Base-by-base conservation (phyloP, 2,329 filamentous ascomycete species). In the Zalaria sp. region DNA sequence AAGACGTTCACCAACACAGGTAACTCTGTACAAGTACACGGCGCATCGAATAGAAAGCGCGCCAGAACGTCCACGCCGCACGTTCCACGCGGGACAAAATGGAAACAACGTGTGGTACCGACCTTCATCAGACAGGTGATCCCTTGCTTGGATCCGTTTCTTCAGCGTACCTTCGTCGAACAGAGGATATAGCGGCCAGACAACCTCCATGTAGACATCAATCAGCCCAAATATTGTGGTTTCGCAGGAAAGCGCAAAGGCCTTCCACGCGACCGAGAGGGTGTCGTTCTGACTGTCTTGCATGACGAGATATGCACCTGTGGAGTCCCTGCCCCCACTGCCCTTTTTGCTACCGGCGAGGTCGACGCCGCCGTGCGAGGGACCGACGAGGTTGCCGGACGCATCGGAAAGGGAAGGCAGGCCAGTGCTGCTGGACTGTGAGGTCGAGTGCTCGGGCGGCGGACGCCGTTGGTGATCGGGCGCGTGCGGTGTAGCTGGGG, bases 141-240 rank as follows among this genome's bases (percentile, higher is more conserved):
- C 61, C 11, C 58, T 56, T 8, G 58, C 52, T 5, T 59, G 49
- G n/a, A 71, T 51, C 35, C 58, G 60, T 6, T 60, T 51, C 26
- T 60, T 51, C 35, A 69, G 59, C 11, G 62, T 65, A n/a, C 59
- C 59, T 31, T 61, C 61, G 49, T 73, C 67, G 47, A 73, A 73
- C 26, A 73, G 55, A 4, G 70, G 69, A 45, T 71, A 68, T 38
- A 72, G 65, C 2, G 69, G 69, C 52, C 72, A 72, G n/a, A 72
- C 64, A 35, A 69, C 62, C 43, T 72, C 66, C 52, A 70, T 68
- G 56, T 71, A 73, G 10, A 72, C 57, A 10, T 68, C 61, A 25
- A 69, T 57, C 10, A 69, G 54, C 50, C 62, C 57, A 39, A 59
- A 54, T 35, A 71, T 63, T 34, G 57, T 56, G 27, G 48, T 50